Evolutionary conservation across 2,329 filamentous ascomycete genomes (phyloP).

Genomic region (Paracamarosporium sp.): DNA sequence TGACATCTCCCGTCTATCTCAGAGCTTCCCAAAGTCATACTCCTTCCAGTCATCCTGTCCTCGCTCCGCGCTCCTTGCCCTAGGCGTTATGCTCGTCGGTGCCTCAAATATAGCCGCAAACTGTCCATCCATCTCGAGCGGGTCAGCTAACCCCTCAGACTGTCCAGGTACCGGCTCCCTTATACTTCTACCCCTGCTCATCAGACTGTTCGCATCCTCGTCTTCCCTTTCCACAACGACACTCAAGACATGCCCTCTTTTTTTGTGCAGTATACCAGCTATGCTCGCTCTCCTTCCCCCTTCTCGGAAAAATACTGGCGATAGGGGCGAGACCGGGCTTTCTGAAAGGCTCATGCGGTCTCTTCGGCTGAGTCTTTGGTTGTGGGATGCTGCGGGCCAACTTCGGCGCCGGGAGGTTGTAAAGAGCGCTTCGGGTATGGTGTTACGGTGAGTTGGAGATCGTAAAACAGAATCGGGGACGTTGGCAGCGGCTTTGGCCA

Average conservation of each 20-base stretch:
- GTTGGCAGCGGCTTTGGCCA: conserved; percentile 22
- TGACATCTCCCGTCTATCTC: background rate
- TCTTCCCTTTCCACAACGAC: conserved; percentile 31
- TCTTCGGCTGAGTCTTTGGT: conserved; percentile 6
- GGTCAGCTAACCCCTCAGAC: conserved; percentile 27
- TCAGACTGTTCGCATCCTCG: conserved; percentile 17
- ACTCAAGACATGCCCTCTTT: conserved; percentile 26
- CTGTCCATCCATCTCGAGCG: conserved; percentile 32
- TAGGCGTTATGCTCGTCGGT: conserved; percentile 28
- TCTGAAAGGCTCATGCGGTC: background rate
- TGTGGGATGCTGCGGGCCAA: background rate
- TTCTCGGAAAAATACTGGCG: conserved; percentile 7
- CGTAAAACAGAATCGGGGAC: conserved; percentile 20
- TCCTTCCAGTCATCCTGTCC: conserved; percentile 5
- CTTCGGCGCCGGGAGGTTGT: conserved; percentile 4
- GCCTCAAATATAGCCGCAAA: conserved; percentile 24
- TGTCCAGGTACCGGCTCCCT: conserved; percentile 35
- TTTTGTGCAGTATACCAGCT: conserved; percentile 21
- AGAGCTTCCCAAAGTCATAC: conserved; percentile 14
- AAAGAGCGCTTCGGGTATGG: background rate
- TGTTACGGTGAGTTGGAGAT: conserved; percentile 8
- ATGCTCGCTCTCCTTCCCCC: conserved; percentile 9
- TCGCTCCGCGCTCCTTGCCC: conserved; percentile 22
- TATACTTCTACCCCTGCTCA: conserved; percentile 11
- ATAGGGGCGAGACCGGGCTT: conserved; percentile 19